Conservation (phyloP, 257 asterid genomes). For the Datura wrightii region DNA sequence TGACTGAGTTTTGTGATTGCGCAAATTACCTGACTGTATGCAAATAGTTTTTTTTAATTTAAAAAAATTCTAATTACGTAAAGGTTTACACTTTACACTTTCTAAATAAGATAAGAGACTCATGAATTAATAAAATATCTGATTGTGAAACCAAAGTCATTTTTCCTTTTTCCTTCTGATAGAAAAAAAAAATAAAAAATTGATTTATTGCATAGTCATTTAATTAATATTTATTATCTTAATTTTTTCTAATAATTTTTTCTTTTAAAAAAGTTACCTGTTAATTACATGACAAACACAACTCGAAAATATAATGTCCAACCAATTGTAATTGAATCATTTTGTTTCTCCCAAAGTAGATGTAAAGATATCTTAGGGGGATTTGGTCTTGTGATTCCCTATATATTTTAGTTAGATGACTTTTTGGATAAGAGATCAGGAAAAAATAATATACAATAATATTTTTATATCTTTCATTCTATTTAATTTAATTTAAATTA, state of each 20-base stretch:
- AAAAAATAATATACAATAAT: background rate
- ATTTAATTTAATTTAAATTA: too few species aligned
- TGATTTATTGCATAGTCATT: too few species aligned
- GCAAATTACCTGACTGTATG: background rate
- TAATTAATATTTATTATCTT: too few species aligned
- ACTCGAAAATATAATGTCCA: background rate
- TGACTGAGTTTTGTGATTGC: background rate
- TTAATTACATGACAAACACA: too few species aligned
- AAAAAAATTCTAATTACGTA: background rate
- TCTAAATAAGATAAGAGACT: background rate
- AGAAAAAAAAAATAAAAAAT: too few species aligned
- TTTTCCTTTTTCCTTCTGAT: background rate
- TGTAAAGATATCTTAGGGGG: background rate
- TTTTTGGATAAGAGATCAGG: background rate
- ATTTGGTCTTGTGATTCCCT: background rate
- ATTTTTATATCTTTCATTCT: background rate
- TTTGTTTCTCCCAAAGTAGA: background rate
- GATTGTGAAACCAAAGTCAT: background rate
- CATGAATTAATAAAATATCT: slow-evolving; percentile 6
- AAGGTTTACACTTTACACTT: background rate
- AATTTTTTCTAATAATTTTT: too few species aligned
- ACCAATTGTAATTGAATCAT: background rate
- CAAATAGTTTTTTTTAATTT: too few species aligned
- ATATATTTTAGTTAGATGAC: background rate
- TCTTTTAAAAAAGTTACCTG: too few species aligned